Evolutionary conservation across 2,329 filamentous ascomycete genomes (phyloP).

Genomic region (Stemphylium beticola): DNA sequence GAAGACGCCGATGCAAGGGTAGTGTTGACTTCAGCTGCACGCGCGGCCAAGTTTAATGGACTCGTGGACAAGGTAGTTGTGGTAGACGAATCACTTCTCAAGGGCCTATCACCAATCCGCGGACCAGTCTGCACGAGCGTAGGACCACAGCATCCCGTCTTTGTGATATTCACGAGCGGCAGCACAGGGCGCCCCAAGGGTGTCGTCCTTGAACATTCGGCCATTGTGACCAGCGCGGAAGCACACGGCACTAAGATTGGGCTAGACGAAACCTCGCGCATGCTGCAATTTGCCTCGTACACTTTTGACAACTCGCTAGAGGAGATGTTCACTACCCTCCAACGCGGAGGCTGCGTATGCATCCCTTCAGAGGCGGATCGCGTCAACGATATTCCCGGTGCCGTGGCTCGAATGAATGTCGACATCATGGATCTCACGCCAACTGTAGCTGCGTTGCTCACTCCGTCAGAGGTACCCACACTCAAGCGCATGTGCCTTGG

Average conservation of each 20-base stretch:
- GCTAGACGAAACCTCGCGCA: slow-evolving; percentile 32
- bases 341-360: slow-evolving; percentile 58
- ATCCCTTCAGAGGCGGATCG: slow-evolving; percentile 62
- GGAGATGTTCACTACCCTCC: slow-evolving; percentile 62
- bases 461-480: slow-evolving; percentile 53
- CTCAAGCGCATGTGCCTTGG: slow-evolving; percentile 53
- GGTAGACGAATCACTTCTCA: slow-evolving; percentile 41
- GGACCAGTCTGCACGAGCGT: slow-evolving; percentile 29
- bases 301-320: slow-evolving; percentile 63
- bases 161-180: slow-evolving; percentile 44
- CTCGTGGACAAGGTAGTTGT: slow-evolving; percentile 49
- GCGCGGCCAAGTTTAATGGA: slow-evolving; percentile 50
- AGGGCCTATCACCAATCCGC: slow-evolving; percentile 33
- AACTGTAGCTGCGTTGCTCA: slow-evolving; percentile 59
- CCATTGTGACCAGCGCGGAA: slow-evolving; percentile 40
- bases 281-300: slow-evolving; percentile 54
- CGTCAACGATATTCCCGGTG: slow-evolving; percentile 58
- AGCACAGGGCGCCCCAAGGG: slow-evolving; percentile 44
- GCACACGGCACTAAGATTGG: slow-evolving; percentile 38
- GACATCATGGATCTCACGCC: slow-evolving; percentile 61
- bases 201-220: slow-evolving; percentile 42
- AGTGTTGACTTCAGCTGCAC: slow-evolving; percentile 48
- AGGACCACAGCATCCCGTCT: slow-evolving; percentile 34
- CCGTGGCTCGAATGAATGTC: slow-evolving; percentile 37
- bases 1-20: slow-evolving; percentile 50